Conservation (phyloP, 139 green algal species). For the Chloropicon primus region DNA sequence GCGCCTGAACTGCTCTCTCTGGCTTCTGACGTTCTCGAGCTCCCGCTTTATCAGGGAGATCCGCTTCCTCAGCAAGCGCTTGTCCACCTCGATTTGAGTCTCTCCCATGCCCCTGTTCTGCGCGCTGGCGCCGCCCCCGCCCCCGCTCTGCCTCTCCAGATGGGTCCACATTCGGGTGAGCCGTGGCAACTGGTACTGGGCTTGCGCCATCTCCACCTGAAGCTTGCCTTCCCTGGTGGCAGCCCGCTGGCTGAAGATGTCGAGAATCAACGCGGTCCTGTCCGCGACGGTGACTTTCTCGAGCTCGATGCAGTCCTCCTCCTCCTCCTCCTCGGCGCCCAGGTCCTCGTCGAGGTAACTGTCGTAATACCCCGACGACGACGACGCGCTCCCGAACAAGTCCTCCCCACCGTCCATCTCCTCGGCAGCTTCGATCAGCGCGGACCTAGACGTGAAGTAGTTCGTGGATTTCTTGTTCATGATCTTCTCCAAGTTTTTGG, state of each 20-base stretch:
- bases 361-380: neutral
- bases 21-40: conserved; percentile 41
- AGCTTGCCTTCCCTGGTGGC: conserved; percentile 82
- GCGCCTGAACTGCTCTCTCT: conserved; percentile 45
- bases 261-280: conserved; percentile 89
- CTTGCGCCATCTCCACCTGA: conserved; percentile 82
- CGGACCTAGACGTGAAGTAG: neutral
- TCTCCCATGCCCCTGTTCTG: conserved; percentile 73
- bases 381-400: neutral
- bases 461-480: neutral
- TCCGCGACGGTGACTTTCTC: conserved; percentile 64
- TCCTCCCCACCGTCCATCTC: neutral
- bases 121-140: neutral
- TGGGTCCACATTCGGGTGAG: conserved; percentile 95
- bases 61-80: conserved; percentile 46
- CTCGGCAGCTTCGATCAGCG: too few relatives aligned
- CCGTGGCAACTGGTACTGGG: conserved; percentile 90
- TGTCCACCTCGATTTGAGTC: conserved; percentile 98
- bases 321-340: conserved; percentile 1
- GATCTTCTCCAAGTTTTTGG: conserved; percentile 66
- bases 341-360: conserved; percentile 9
- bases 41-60: conserved; percentile 36
- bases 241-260: conserved; percentile 93
- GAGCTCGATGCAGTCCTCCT: neutral
- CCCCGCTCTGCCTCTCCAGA: conserved; percentile 78